Evolutionary conservation across 345 rosid species (phyloP).

Genomic region (Conringia planisiliqua): DNA sequence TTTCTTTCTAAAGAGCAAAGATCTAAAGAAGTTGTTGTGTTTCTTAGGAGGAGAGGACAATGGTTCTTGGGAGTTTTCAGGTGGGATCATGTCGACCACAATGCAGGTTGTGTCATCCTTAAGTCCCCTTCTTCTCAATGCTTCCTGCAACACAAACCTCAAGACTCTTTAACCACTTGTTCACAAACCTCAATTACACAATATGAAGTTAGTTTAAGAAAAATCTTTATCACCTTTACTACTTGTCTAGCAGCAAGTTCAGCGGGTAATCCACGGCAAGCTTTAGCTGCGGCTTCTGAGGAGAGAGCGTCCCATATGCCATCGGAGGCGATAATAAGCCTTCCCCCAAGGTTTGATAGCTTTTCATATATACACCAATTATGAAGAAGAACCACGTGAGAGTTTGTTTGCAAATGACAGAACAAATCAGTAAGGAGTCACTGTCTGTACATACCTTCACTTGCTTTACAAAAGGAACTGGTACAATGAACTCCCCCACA

Average conservation of each 20-base stretch:
- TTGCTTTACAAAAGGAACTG: slow-evolving; percentile 87
- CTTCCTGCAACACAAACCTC: slow-evolving; percentile 55
- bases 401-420: background rate
- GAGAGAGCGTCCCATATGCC: slow-evolving; percentile 92
- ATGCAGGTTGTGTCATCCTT: slow-evolving; percentile 94
- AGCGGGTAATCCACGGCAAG: slow-evolving; percentile 78
- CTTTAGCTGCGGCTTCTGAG: slow-evolving; percentile 66
- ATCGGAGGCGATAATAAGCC: slow-evolving; percentile 91
- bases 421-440: background rate
- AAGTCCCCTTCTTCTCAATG: slow-evolving; percentile 70
- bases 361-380: slow-evolving; percentile 19
- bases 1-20: slow-evolving; percentile 55
- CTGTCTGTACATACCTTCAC: slow-evolving; percentile 54
- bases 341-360: slow-evolving; percentile 82
- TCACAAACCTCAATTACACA: background rate
- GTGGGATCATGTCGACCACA: slow-evolving; percentile 85
- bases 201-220: background rate
- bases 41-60: slow-evolving; percentile 53
- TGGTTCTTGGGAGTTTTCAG: slow-evolving; percentile 45
- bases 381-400: background rate
- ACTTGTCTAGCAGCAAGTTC: slow-evolving; percentile 91
- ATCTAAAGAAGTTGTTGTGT: slow-evolving; percentile 49
- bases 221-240: slow-evolving; percentile 59
- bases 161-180: background rate
- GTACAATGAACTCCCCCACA: slow-evolving; percentile 93